A percentile compares a stretch with the other conserved stretches of the same genome.
phyloP scores from a whole-genome alignment of 2,329 filamentous ascomycete genomes.

The Aureobasidium lini region DNA sequence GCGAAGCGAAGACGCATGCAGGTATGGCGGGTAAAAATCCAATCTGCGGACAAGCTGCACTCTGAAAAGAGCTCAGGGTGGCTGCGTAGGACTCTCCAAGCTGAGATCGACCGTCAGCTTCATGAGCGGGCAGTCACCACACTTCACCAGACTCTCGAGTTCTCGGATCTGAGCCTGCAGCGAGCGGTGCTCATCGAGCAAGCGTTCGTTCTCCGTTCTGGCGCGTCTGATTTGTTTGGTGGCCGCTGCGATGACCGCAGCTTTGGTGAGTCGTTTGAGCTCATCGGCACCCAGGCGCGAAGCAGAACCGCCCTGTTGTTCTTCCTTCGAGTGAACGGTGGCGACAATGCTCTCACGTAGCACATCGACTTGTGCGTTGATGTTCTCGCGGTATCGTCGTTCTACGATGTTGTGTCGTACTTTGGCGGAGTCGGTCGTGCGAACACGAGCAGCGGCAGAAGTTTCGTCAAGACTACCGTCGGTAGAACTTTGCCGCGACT shows the following conservation, averaged over 20 bases:
- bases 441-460: not conserved
- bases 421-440: constrained; percentile 12
- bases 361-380: constrained; percentile 39
- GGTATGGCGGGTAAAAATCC: not conserved
- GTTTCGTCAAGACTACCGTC: not conserved
- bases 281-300: constrained; percentile 12
- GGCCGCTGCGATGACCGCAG: constrained; percentile 39
- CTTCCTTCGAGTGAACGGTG: constrained; percentile 31
- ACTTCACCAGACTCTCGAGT: constrained; percentile 38
- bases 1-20: not conserved
- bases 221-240: constrained; percentile 41
- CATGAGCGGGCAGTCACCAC: constrained; percentile 39
- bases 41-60: not conserved
- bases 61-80: not conserved
- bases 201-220: constrained; percentile 34
- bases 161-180: constrained; percentile 34
- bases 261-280: constrained; percentile 35
- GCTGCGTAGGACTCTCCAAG: constrained; percentile 2
- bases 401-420: constrained; percentile 38
- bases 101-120: constrained; percentile 36
- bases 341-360: constrained; percentile 25
- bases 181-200: constrained; percentile 32
- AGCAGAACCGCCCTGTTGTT: constrained; percentile 36
- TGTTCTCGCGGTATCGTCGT: constrained; percentile 39
- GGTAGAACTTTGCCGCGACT: constrained; percentile 7